A percentile compares a stretch with the other conserved stretches of the same genome.
phyloP scores from a whole-genome alignment of 2,329 filamentous ascomycete species.

The Paraphoma sp. region DNA sequence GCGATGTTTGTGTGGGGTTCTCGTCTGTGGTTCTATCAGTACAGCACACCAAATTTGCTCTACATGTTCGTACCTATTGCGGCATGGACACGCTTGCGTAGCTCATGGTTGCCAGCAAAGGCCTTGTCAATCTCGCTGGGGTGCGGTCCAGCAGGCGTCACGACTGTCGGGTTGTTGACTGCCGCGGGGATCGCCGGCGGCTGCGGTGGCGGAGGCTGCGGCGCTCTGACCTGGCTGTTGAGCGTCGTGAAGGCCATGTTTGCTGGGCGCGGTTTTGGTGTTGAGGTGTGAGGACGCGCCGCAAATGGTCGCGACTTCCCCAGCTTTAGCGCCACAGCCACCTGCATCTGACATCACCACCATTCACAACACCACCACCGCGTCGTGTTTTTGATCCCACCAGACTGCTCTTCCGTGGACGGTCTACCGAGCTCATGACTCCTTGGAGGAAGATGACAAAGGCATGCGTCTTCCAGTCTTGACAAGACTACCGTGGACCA shows the following conservation, averaged over 20 bases:
- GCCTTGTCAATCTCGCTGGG: slow-evolving; percentile 41
- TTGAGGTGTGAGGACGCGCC: slow-evolving; percentile 16
- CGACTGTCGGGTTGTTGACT: neutral
- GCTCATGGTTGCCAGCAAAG: slow-evolving; percentile 41
- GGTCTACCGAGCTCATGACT: too few species aligned
- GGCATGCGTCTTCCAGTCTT: too few species aligned
- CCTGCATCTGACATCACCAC: slow-evolving; percentile 10
- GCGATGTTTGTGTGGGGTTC: slow-evolving; percentile 37
- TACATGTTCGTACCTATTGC: slow-evolving; percentile 37
- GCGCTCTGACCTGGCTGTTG: slow-evolving; percentile 19
- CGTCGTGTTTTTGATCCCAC: neutral
- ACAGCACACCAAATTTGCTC: neutral
- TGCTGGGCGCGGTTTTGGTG: neutral
- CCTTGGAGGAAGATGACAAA: too few species aligned
- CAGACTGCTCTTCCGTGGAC: neutral
- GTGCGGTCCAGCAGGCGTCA: slow-evolving; percentile 17
- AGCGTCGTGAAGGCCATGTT: slow-evolving; percentile 33
- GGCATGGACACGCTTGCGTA: slow-evolving; percentile 47
- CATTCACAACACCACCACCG: neutral
- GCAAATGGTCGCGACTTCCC: slow-evolving; percentile 16
- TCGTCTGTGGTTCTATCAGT: slow-evolving; percentile 28
- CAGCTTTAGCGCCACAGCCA: slow-evolving; percentile 13
- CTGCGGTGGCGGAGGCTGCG: slow-evolving; percentile 12
- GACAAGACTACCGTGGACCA: too few species aligned
- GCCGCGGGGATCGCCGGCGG: slow-evolving; percentile 5